Percentiles rank a stretch among this genome's conserved stretches.
These are phyloP conservation scores for Butyriboletus regius DNA, from an alignment of 1,284 basidiomycete species.

Conservation along the genomic window DNA sequence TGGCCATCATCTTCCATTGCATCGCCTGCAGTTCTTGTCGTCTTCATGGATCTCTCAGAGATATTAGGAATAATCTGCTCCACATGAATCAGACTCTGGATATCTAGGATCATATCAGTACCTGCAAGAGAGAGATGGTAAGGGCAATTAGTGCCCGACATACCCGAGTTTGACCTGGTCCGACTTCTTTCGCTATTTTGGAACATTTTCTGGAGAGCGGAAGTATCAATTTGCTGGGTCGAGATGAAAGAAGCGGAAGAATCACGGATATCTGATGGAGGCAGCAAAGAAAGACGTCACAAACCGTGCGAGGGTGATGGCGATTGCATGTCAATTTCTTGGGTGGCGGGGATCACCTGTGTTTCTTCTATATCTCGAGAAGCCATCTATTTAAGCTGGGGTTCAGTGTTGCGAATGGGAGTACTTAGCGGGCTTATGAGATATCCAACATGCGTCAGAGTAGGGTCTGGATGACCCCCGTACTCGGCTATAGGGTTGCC, in stretches of 20 bases:
- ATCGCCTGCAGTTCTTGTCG: background rate
- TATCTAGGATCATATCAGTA: constrained; percentile 29
- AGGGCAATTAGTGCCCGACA: constrained; percentile 40
- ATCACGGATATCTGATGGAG: constrained; percentile 36
- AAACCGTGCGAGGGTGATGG: constrained; percentile 10
- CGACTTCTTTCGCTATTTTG: constrained; percentile 18
- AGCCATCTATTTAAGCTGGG: constrained; percentile 15
- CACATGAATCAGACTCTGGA: constrained; percentile 40
- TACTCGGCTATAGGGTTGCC: constrained; percentile 40
- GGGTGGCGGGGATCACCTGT: constrained; percentile 34
- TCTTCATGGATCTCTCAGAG: background rate
- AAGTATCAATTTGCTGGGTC: constrained; percentile 35
- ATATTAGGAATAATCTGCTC: background rate
- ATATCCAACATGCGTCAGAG: constrained; percentile 51
- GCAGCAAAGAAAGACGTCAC: constrained; percentile 22
- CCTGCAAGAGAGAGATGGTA: background rate
- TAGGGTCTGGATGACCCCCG: constrained; percentile 44
- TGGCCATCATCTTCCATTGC: constrained; percentile 13
- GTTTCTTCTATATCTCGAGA: constrained; percentile 39
- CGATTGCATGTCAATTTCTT: constrained; percentile 30
- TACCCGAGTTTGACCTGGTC: constrained; percentile 36
- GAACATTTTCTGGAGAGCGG: constrained; percentile 39
- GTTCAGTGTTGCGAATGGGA: background rate
- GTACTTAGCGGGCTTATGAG: constrained; percentile 38
- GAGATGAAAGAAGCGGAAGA: constrained; percentile 20